Evolutionary conservation across 164 flowering plant species (phyloP).

Genomic region (Piper betle): DNA sequence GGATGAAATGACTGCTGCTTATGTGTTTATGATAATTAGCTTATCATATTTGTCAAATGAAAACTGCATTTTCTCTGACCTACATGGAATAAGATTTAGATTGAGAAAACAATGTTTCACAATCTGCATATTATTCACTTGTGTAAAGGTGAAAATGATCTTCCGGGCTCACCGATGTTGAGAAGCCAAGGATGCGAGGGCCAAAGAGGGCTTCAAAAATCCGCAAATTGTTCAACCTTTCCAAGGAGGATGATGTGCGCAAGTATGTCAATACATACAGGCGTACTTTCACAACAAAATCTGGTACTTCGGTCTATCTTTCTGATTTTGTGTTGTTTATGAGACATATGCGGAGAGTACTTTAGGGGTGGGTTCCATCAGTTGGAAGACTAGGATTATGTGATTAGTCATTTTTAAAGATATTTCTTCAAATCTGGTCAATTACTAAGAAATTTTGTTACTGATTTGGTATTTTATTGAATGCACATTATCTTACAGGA

Average conservation of each 20-base stretch:
- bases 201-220: constrained; percentile 45
- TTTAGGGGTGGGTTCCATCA: too few species aligned
- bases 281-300: constrained; percentile 20
- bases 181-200: constrained; percentile 44
- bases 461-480: neutral
- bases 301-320: constrained; percentile 10
- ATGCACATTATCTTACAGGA: constrained; percentile 11
- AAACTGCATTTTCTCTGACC: neutral
- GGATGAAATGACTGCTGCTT: neutral
- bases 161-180: constrained; percentile 30
- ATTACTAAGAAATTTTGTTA: neutral
- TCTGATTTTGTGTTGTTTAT: neutral
- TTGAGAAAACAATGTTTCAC: neutral
- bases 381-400: too few species aligned
- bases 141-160: constrained; percentile 21
- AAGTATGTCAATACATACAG: constrained; percentile 42
- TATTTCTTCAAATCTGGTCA: too few species aligned
- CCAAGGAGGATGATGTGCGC: constrained; percentile 38
- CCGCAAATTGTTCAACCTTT: constrained; percentile 32
- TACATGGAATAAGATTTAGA: neutral
- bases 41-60: neutral
- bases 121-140: neutral
- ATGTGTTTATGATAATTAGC: neutral
- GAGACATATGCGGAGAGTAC: neutral
- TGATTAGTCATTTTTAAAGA: neutral